A percentile compares a stretch with the other conserved stretches of the same genome.
Evolutionary conservation across 345 rosid species (phyloP).

Genomic region (Rubroshorea leprosula): DNA sequence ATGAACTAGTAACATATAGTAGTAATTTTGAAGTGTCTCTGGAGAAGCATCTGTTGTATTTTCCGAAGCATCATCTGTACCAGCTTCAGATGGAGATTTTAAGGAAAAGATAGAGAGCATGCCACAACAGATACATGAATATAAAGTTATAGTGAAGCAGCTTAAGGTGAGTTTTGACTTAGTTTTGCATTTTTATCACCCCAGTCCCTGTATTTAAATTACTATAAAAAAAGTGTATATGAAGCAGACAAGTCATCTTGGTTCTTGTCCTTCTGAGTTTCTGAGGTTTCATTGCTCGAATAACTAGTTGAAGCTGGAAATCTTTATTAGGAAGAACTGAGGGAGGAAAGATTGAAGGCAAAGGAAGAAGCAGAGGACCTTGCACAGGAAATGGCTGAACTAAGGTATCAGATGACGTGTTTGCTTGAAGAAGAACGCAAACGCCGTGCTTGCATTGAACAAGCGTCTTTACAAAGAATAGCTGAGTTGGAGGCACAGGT

Average conservation of each 20-base stretch:
- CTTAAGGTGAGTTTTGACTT: slow-evolving; percentile 44
- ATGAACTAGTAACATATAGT: too few species aligned
- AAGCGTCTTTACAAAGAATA: slow-evolving; percentile 78
- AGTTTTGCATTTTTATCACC: neutral
- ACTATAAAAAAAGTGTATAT: too few species aligned
- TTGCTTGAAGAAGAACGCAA: slow-evolving; percentile 89
- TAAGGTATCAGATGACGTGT: slow-evolving; percentile 77
- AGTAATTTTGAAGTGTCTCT: slow-evolving; percentile 23
- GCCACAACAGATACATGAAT: slow-evolving; percentile 47
- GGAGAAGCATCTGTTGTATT: slow-evolving; percentile 34
- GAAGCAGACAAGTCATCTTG: neutral
- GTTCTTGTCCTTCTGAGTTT: slow-evolving; percentile 8
- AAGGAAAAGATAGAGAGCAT: slow-evolving; percentile 35
- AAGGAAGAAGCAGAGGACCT: slow-evolving; percentile 94
- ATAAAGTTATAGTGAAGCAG: slow-evolving; percentile 49
- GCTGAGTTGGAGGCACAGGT: slow-evolving; percentile 81
- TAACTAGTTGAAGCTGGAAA: slow-evolving; percentile 7
- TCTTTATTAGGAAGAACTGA: slow-evolving; percentile 53
- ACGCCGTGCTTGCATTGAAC: slow-evolving; percentile 75
- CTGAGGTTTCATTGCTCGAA: slow-evolving; percentile 8
- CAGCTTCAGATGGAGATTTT: slow-evolving; percentile 29
- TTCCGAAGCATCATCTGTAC: slow-evolving; percentile 27
- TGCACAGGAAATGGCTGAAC: slow-evolving; percentile 94
- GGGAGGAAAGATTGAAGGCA: slow-evolving; percentile 64
- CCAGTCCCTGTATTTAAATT: too few species aligned